phyloP scores from a whole-genome alignment of 768 basidiomycete genomes.

The Mycena galericulata region DNA sequence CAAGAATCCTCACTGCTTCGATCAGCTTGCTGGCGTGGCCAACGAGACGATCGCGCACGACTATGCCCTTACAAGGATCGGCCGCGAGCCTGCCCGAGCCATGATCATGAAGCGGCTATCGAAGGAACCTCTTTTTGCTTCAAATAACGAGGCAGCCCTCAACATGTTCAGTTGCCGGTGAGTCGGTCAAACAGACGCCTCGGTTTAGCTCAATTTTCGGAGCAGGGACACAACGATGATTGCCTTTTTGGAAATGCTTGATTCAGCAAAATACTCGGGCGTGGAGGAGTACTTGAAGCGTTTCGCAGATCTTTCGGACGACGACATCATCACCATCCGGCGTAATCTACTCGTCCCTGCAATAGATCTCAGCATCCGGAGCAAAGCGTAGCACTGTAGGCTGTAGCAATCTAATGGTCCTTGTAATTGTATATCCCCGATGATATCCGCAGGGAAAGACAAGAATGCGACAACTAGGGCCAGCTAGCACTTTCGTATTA shows the following conservation, averaged over 20 bases:
- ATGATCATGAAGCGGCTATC: constrained; percentile 75
- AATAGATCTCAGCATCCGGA: constrained; percentile 11
- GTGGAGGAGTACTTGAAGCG: constrained; percentile 71
- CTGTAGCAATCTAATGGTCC: too few species aligned
- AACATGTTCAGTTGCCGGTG: constrained; percentile 88
- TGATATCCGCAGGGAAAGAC: too few species aligned
- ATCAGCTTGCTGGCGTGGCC: constrained; percentile 78
- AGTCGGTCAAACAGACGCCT: constrained; percentile 35
- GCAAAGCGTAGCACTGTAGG: constrained; percentile 24
- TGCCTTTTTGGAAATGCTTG: constrained; percentile 72
- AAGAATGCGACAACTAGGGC: not conserved
- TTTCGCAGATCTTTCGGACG: constrained; percentile 68
- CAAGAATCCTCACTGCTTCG: not conserved
- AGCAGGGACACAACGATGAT: constrained; percentile 76
- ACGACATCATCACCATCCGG: constrained; percentile 71
- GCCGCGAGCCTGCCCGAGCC: constrained; percentile 82
- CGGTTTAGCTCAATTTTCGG: constrained; percentile 7
- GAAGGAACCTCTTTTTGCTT: constrained; percentile 79
- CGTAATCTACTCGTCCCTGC: constrained; percentile 63
- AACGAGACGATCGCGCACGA: constrained; percentile 75
- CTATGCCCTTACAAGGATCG: constrained; percentile 82
- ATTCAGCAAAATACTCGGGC: constrained; percentile 71
- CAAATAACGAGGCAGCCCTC: constrained; percentile 80
- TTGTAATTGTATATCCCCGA: too few species aligned
- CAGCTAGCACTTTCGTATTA: constrained; percentile 27